A percentile compares a stretch with the other conserved stretches of the same genome.
phyloP scores from a whole-genome alignment of 345 rosid species.

The Nasturtium officinale region DNA sequence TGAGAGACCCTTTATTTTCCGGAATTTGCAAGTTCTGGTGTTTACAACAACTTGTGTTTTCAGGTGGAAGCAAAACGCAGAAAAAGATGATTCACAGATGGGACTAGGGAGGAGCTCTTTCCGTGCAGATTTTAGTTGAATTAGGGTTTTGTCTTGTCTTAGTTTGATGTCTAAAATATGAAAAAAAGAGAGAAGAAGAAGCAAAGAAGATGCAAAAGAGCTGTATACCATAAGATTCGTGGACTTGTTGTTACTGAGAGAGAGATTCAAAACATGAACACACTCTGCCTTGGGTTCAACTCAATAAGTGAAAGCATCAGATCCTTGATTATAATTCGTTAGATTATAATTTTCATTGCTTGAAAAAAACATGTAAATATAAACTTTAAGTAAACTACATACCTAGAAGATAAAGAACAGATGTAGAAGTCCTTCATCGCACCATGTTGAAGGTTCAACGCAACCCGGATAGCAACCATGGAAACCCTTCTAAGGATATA shows the following conservation, averaged over 20 bases:
- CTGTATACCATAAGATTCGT: constrained; percentile 13
- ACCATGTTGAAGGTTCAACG: constrained; percentile 88
- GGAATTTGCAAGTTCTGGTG: constrained; percentile 22
- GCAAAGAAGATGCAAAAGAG: constrained; percentile 10
- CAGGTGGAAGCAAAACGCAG: constrained; percentile 41
- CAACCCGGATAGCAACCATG: constrained; percentile 96
- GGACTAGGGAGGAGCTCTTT: constrained; percentile 1
- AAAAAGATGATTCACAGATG: constrained; percentile 8
- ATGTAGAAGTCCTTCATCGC: constrained; percentile 56
- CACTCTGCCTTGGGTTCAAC: background rate
- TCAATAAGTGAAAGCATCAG: background rate
- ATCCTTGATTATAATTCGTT: background rate
- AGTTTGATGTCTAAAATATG: constrained; percentile 14
- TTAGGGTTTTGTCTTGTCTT: background rate
- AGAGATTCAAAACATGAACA: constrained; percentile 2
- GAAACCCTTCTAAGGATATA: constrained; percentile 89
- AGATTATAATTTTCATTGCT: background rate
- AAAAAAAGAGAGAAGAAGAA: constrained; percentile 12
- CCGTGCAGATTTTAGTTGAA: constrained; percentile 16
- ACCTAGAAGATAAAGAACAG: constrained; percentile 98
- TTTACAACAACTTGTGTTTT: constrained; percentile 15
- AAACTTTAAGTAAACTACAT: background rate
- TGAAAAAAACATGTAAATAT: background rate
- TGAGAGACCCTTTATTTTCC: background rate
- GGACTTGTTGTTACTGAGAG: constrained; percentile 1